Base-by-base conservation (phyloP, 495 filamentous ascomycete species). In the Usnea hakonensis region DNA sequence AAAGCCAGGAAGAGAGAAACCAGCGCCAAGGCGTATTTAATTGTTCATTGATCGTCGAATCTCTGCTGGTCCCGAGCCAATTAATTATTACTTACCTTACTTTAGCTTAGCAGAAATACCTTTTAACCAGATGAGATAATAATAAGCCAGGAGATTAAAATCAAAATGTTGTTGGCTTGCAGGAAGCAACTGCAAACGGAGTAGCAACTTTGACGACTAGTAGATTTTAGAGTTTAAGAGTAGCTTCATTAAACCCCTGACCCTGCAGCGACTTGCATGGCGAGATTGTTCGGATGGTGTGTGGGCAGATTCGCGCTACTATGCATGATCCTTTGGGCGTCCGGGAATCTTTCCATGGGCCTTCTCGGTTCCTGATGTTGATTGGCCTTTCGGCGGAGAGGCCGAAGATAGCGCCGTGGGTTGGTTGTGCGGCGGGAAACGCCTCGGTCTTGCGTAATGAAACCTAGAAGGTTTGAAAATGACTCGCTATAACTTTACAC, bases 401-500 rank as follows among this genome's bases (percentile, higher is more conserved):
- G 23, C 46, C 46, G 46, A 50, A 14, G 26, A 16, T 48, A 48
- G 44, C 44, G 44, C 21, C 21, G 44, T 30, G 46, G 46, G 11
- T 50, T 30, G 46, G 46, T 7, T 50, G n/a, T n/a, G 26, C 46
- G 46, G 46, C 46, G 46, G 46, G 46, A 50, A 50, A 48, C 5
- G 46, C 46, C 26, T 50, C 46, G 23, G 46, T 50, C 46, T 50
- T 50, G 46, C 26, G 46, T 50, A n/a, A 50, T 50, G 46, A 50
- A 23, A 28, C 44, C 44, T 13, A n/a, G n/a, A n/a, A n/a, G n/a
- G n/a, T n/a, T n/a, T n/a, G n/a, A n/a, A n/a, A n/a, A n/a, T n/a
- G n/a, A n/a, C n/a, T n/a, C n/a, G n/a, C n/a, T n/a, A n/a, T n/a
- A n/a, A n/a, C n/a, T n/a, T n/a, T n/a, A n/a, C n/a, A n/a, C n/a